Conservation (phyloP, 2,329 filamentous ascomycete genomes). For the Cladosporium sp. region DNA sequence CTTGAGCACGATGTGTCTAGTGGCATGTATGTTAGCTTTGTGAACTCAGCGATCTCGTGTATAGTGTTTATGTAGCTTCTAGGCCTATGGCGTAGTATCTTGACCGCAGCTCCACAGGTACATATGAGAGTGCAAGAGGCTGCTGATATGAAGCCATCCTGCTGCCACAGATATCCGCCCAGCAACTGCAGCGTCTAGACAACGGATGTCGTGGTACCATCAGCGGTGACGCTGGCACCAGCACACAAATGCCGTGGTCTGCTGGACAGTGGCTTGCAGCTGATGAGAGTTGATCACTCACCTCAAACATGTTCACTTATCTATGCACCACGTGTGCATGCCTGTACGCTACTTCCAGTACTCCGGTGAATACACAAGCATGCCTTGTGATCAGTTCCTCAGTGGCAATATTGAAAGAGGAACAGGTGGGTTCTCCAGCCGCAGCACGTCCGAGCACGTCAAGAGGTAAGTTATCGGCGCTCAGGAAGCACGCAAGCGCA, state of each 20-base stretch:
- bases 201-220: no score
- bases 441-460: neutral
- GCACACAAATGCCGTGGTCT: no score
- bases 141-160: no score
- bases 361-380: neutral
- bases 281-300: neutral
- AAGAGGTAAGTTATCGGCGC: no score
- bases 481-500: neutral
- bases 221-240: no score
- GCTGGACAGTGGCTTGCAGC: neutral
- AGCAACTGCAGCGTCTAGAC: no score
- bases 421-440: neutral
- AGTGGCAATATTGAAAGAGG: neutral
- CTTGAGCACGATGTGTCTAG: constrained; percentile 58
- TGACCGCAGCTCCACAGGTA: no score
- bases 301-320: constrained; percentile 7
- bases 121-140: no score
- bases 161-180: no score
- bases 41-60: neutral
- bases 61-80: no score
- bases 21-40: neutral
- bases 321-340: neutral
- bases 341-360: neutral
- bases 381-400: neutral
- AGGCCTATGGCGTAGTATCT: no score